Evolutionary conservation across 257 asterid genomes (phyloP), one percentile per base, ranked within the genome.

Genomic region (Solanum raphanifolium): DNA sequence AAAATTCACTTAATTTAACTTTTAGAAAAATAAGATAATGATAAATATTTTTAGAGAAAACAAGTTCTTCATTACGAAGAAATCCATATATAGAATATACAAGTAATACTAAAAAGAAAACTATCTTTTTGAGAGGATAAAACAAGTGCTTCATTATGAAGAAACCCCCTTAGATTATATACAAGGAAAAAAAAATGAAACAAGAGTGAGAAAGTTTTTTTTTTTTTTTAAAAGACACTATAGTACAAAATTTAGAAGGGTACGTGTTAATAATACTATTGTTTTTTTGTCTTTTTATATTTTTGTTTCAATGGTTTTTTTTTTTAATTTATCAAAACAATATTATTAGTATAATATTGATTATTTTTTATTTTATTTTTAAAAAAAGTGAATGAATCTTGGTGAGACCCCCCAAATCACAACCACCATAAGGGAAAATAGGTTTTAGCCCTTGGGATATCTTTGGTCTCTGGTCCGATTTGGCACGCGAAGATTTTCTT

Each of bases 381-480:
- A 3, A 21, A 60, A 39, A 18, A 38, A 16, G 6, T 43, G 38
- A 84, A 25, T 86, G 86, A 86, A 91, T 93, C 90, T 88, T 3
- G 3, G 27, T 55, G 62, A 82, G 90, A 87, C 92, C 94, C 93
- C 94, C 41, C 94, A 90, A 89, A 93, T 90, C 92, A 78, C 89
- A 90, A 85, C 89, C 90, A 90, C 91, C 87, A 65, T 87, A 12
- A 34, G 31, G 9, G 23, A 72, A 34, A 39, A 15, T 48, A 25
- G 73, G 84, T 81, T 83, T 83, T 58, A 27, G 39, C 38, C 25
- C 20, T 41, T 41, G 84, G 84, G 16, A 46, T 82, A n/a, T 76
- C 46, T 52, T 36, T 25, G 87, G 27, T 46, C 36, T 68, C 38
- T 46, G 60, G n/a, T 31, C 12, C 18, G 72, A 11, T 27, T 74